A percentile compares a stretch with the other conserved stretches of the same genome.
phyloP scores from a whole-genome alignment of 2,329 filamentous ascomycete genomes.

The Berkeleyomyces rouxiae region DNA sequence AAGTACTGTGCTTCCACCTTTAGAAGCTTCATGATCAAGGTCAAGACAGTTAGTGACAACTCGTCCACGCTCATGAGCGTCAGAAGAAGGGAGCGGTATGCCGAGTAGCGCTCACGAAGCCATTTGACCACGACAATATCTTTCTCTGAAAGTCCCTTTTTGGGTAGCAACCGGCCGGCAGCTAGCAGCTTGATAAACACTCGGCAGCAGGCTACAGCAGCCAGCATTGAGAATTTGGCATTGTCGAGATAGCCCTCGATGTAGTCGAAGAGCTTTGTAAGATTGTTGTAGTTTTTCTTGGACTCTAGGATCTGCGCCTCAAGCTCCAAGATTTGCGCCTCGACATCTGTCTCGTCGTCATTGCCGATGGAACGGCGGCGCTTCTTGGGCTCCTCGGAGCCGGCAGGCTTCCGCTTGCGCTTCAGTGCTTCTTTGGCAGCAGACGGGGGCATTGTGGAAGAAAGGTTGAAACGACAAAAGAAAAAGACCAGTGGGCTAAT shows the following conservation, averaged over 20 bases:
- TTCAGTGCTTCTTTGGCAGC: conserved; percentile 24
- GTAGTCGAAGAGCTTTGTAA: conserved; percentile 49
- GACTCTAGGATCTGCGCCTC: conserved; percentile 74
- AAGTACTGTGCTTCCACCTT: conserved; percentile 59
- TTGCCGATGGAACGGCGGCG: conserved; percentile 32
- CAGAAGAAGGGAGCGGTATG: conserved; percentile 50
- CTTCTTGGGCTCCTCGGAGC: conserved; percentile 31
- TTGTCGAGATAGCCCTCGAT: conserved; percentile 32
- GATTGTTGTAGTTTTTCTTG: conserved; percentile 83
- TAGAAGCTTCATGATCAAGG: conserved; percentile 65
- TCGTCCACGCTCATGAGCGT: conserved; percentile 44
- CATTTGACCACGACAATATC: conserved; percentile 60
- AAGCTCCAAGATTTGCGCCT: conserved; percentile 53
- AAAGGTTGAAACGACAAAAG: neutral
- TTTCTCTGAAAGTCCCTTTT: conserved; percentile 50
- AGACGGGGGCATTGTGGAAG: conserved; percentile 10
- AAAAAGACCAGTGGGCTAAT: neutral
- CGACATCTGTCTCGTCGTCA: conserved; percentile 32
- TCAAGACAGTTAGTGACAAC: conserved; percentile 54
- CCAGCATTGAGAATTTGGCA: conserved; percentile 43
- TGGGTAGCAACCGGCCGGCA: conserved; percentile 50
- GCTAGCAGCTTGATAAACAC: conserved; percentile 71
- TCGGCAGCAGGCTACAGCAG: conserved; percentile 67
- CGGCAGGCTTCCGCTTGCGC: conserved; percentile 31
- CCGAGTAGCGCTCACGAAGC: conserved; percentile 57